phyloP scores from a whole-genome alignment of 208 protist species.

The Acanthamoeba healyi region DNA sequence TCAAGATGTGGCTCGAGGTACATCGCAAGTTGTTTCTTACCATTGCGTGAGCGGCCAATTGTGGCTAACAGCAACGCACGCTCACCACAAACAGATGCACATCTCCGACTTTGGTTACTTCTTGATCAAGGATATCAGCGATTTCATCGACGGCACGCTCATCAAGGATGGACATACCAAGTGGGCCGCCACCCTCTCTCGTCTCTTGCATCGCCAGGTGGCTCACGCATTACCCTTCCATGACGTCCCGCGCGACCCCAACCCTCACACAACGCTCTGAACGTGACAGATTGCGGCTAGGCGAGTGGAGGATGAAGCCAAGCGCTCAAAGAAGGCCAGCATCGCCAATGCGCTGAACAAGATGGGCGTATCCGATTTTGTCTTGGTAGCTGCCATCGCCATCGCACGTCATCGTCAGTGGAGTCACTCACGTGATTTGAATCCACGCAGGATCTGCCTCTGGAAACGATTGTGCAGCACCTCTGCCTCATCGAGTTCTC shows the following conservation, averaged over 20 bases:
- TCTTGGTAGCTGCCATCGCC: not conserved
- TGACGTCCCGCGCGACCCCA: too few species aligned
- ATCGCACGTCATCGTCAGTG: not conserved
- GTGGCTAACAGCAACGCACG: too few species aligned
- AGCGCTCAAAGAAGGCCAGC: not conserved
- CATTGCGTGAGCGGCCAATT: not conserved
- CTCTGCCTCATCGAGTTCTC: slow-evolving; percentile 37
- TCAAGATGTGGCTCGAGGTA: slow-evolving; percentile 83
- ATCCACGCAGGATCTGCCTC: not conserved
- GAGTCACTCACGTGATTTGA: too few species aligned
- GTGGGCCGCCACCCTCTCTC: slow-evolving; percentile 21
- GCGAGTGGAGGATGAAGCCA: not conserved
- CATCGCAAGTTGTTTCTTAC: not conserved
- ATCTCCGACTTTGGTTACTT: slow-evolving; percentile 15
- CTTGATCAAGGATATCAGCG: slow-evolving; percentile 44
- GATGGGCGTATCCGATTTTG: slow-evolving; percentile 14
- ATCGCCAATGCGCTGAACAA: slow-evolving; percentile 38
- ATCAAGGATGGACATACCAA: slow-evolving; percentile 43
- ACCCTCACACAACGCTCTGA: too few species aligned
- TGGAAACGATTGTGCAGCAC: slow-evolving; percentile 59
- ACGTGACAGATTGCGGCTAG: not conserved
- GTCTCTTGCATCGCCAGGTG: slow-evolving; percentile 26
- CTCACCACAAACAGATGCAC: slow-evolving; percentile 40
- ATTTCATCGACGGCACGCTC: slow-evolving; percentile 24
- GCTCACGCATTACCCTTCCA: too few species aligned